Percentiles rank a stretch among this genome's conserved stretches.
phyloP scores from a whole-genome alignment of 257 asterid species.

The Parsonsia alboflavescens region DNA sequence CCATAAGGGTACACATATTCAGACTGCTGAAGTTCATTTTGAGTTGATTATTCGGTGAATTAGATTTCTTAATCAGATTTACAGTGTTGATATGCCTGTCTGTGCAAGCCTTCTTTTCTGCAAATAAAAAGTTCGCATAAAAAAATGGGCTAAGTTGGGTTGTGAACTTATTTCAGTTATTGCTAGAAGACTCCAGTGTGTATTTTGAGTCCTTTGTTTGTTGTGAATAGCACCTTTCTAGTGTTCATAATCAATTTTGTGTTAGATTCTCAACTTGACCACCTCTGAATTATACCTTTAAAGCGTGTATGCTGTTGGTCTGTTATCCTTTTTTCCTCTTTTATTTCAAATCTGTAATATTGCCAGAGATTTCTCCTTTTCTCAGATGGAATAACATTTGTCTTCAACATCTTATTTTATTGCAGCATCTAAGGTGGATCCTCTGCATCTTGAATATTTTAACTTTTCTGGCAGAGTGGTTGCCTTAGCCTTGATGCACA shows the following conservation, averaged over 20 bases:
- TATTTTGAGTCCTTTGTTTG: background rate
- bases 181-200: background rate
- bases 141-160: background rate
- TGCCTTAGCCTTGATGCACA: constrained; percentile 91
- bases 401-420: constrained; percentile 18
- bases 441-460: constrained; percentile 80
- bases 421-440: constrained; percentile 95
- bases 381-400: constrained; percentile 18
- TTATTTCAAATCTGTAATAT: background rate
- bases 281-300: background rate
- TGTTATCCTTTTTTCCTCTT: background rate
- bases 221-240: background rate
- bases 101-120: background rate
- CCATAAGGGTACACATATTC: background rate
- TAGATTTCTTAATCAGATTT: background rate
- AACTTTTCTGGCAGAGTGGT: constrained; percentile 80
- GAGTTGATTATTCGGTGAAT: background rate
- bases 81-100: background rate
- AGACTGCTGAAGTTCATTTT: background rate
- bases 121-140: background rate
- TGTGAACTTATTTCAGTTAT: background rate
- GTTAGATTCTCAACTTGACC: background rate
- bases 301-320: background rate
- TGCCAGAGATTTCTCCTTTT: background rate
- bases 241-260: background rate